Evolutionary conservation across 2,329 filamentous ascomycete species (phyloP), one percentile per base, ranked within the genome.

Genomic region (Leptoxyphium fumago): DNA sequence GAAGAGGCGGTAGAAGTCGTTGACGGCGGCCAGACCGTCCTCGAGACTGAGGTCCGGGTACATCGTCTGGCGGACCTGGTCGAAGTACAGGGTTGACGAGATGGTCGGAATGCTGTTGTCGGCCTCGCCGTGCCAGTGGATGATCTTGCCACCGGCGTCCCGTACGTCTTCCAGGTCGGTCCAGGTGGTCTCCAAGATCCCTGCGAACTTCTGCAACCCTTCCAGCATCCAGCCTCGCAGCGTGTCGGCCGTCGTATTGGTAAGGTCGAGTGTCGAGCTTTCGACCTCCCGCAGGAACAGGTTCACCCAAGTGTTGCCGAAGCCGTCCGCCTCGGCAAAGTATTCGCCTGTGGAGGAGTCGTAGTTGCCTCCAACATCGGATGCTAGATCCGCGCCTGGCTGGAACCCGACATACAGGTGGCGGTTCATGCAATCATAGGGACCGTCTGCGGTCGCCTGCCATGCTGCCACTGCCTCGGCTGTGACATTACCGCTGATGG

Each of bases 41-140:
- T 13, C 15, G 15, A 59, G 50, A 9, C 61, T 54, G 4, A 63
- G 30, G 26, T 62, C 49, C 2, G 64, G 61, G 58, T 72, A 72
- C 69, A 75, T 72, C 54, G 67, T 61, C 3, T 51, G 52, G 32
- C 68, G 67, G 41, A 77, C 73, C 3, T 70, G 68, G 45, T 76
- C 64, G 57, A 65, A 70, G 61, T 75, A 77, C 53, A 67, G 70
- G 0, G 74, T 65, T 0, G 71, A 74, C 0, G 71, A 74, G 4
- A 63, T 69, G 1, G 73, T 57, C 0, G 73, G 73, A 48, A 78
- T 62, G 10, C 64, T 67, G 13, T 64, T 58, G 55, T 77, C 74
- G 0, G 69, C 69, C 56, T 77, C 72, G 41, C 73, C 73, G 58
- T 77, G 73, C 61, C 67, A 74, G 56, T 76, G 72, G 13, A 77